Evolutionary conservation across 2,329 filamentous ascomycete species (phyloP).

Genomic region (Aureobasidium sp.): DNA sequence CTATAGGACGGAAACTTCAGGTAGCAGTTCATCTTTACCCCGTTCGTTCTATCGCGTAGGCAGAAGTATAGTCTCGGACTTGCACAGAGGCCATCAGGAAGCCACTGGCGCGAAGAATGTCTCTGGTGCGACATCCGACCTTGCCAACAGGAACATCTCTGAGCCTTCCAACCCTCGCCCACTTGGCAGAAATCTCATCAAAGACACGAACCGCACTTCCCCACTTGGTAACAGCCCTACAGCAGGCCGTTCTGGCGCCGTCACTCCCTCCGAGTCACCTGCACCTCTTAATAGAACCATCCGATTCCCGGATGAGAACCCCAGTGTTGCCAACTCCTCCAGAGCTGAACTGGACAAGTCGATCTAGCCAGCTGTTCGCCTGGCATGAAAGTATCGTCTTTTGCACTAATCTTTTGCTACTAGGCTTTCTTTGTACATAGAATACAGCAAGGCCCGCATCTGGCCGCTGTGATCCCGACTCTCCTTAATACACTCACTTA

Average conservation of each 20-base stretch:
- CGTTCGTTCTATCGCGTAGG: conserved; percentile 5
- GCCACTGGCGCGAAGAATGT: conserved; percentile 10
- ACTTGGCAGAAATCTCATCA: not conserved
- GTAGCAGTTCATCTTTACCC: conserved; percentile 7
- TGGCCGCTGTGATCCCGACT: not conserved
- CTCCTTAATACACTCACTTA: not conserved
- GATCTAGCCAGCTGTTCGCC: not conserved
- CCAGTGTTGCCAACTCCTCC: not conserved
- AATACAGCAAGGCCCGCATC: not conserved
- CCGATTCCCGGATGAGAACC: conserved; percentile 26
- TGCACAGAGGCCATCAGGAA: conserved; percentile 5
- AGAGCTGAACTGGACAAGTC: not conserved
- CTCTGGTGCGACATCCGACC: conserved; percentile 10
- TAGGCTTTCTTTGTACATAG: not conserved
- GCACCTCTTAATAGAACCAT: conserved; percentile 26
- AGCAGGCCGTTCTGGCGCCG: not conserved
- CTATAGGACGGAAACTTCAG: not conserved
- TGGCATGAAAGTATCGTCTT: not conserved
- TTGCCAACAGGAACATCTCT: conserved; percentile 16
- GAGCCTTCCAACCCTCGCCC: conserved; percentile 11
- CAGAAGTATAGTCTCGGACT: not conserved
- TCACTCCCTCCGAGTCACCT: not conserved
- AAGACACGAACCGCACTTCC: not conserved
- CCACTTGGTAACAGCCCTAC: conserved; percentile 11
- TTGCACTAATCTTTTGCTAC: not conserved